Base-by-base conservation (phyloP, 1,284 basidiomycete genomes). In the Mycosarcoma mackinlayi region DNA sequence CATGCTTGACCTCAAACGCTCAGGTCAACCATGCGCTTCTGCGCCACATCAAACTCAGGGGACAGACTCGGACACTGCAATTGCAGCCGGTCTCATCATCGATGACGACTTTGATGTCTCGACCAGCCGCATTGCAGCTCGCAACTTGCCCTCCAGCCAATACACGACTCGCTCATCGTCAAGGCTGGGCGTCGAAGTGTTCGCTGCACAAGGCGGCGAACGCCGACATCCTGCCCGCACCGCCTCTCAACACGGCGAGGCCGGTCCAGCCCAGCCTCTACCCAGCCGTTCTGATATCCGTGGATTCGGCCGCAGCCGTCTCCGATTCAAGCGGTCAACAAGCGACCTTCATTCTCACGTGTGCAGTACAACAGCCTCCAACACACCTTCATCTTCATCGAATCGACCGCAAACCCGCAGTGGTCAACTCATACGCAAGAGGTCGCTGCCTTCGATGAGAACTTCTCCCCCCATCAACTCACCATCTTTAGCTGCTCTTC, bases 31-130 rank as follows among this genome's bases (percentile, higher is more conserved):
- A 13, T 35, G 28, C 23, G 3, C 28, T 18, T 16, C 38, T 34
- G 41, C 41, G 1, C 28, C 49, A 0, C 23, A 19, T 10, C 38
- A 54, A 4, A 3, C 38, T 33, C 64, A 53, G n/a, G 30, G 37
- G 10, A 38, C 48, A 5, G 70, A 70, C 38, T 41, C 58, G 6
- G 76, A 78, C 24, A 48, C 60, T 1, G 72, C 74, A 39, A 56
- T 78, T 27, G 66, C 72, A 16, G 65, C 59, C 6, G 76, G 76
- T 6, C 53, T 78, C 14, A 47, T 78, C 31, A 78, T 78, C 47
- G 73, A 75, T 5, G 76, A 78, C 42, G 75, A 78, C 40, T 50
- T 76, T 30, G 76, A 78, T 38, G 55, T 78, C 9, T 76, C 75
- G 16, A 57, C 76, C 2, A 72, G 72, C 48, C 65, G 76, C 23